Base-by-base conservation (phyloP, 176 grass and related monocot species). In the Eleusine indica region DNA sequence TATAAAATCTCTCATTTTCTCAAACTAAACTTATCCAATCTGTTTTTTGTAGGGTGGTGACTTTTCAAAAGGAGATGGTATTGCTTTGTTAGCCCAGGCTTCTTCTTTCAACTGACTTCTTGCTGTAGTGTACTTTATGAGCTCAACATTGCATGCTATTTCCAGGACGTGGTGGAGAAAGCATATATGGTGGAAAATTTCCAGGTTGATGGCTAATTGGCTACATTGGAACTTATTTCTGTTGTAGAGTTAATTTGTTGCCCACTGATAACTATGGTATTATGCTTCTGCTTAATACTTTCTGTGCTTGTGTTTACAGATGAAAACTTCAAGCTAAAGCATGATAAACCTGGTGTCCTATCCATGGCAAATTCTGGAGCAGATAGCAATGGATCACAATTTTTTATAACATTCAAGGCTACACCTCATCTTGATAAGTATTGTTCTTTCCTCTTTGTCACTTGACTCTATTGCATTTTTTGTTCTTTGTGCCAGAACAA, bases 91-190 rank as follows among this genome's bases (percentile, higher is more conserved):
- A 89, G 78, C 75, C 65, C 89, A 91, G 87, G 92, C 92, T 89
- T 85, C 92, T 91, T 89, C 89, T 94, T 94, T 91, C 82, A 91
- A 87, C 77, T 94, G 82, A 89, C 87, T 87, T 91, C 78, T 94
- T 91, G 86, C 64, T 94, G 79, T 91, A 80, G 75, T 94, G 83
- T 85, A 91, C 78, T 80, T 89, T 82, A 73, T 83, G 85, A 89
- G 89, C 87, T 89, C 87, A 85, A 91, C 47, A 2, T 87, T 91
- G 77, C 83, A 73, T 94, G 82, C 85, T 94, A 80, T 94, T 94
- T 94, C 92, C 92, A 94, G 92, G 92, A 87, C 62, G 81, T 85
- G 92, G 92, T 87, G 92, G 92, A 68, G 92, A 94, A 75, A 94
- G 92, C 71, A 90, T 91, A 71, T 94, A 94, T 91, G 92, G 92